These are phyloP conservation scores for Physaria fendleri DNA, from an alignment of 345 rosid genomes.

Conservation along the genomic window DNA sequence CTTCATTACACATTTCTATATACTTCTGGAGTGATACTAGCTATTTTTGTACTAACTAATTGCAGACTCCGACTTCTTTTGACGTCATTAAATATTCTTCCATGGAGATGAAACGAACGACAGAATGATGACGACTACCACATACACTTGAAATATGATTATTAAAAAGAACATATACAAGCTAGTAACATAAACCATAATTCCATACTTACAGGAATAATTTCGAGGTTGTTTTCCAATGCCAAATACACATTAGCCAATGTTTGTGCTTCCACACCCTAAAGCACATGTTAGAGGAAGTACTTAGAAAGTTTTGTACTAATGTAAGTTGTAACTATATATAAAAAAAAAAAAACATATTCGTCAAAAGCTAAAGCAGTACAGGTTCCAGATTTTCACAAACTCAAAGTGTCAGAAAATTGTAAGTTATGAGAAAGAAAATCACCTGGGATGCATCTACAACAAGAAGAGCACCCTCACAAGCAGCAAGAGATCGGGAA, in stretches of 20 bases:
- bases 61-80: neutral
- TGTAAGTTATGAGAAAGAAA: neutral
- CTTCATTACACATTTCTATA: neutral
- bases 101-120: neutral
- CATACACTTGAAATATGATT: neutral
- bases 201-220: slow-evolving; percentile 68
- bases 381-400: slow-evolving; percentile 1
- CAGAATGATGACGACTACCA: slow-evolving; percentile 1
- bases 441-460: slow-evolving; percentile 98
- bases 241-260: slow-evolving; percentile 95
- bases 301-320: slow-evolving; percentile 1
- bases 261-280: slow-evolving; percentile 99
- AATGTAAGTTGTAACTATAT: neutral
- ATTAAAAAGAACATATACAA: neutral
- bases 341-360: neutral
- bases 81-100: neutral
- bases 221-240: slow-evolving; percentile 90
- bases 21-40: neutral
- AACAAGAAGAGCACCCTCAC: slow-evolving; percentile 99
- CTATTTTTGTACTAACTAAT: neutral
- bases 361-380: neutral
- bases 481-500: slow-evolving; percentile 98
- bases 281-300: slow-evolving; percentile 1
- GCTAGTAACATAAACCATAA: slow-evolving; percentile 11
- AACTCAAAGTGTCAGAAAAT: neutral